phyloP scores from a whole-genome alignment of 2,329 filamentous ascomycete genomes.

The Karstenula rhodostoma region DNA sequence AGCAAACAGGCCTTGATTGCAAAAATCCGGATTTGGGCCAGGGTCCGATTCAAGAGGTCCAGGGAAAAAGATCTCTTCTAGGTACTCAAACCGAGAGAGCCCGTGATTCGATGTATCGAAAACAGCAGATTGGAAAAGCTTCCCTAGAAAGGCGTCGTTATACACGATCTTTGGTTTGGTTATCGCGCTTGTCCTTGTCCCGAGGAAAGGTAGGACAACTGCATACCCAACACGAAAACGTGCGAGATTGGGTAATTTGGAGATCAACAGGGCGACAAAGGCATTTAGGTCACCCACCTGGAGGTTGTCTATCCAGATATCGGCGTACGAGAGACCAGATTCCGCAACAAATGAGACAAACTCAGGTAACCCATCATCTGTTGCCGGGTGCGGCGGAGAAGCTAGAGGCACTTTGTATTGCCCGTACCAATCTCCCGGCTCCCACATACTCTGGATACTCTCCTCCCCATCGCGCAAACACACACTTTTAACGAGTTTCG shows the following conservation, averaged over 20 bases:
- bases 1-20: not conserved
- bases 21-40: slow-evolving; percentile 7
- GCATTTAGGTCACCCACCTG: slow-evolving; percentile 2
- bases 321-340: slow-evolving; percentile 3
- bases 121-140: slow-evolving; percentile 8
- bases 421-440: not conserved
- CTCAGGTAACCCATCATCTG: slow-evolving; percentile 5
- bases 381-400: slow-evolving; percentile 6
- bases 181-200: not conserved
- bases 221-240: slow-evolving; percentile 8
- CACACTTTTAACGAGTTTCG: slow-evolving; percentile 1
- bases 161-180: not conserved
- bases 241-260: slow-evolving; percentile 1
- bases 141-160: slow-evolving; percentile 6
- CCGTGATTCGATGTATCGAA: slow-evolving; percentile 3
- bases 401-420: not conserved
- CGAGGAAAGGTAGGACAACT: slow-evolving; percentile 1
- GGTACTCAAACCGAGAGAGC: slow-evolving; percentile 2
- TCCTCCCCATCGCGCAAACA: slow-evolving; percentile 9
- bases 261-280: slow-evolving; percentile 6
- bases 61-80: slow-evolving; percentile 6
- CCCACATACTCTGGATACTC: slow-evolving; percentile 4
- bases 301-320: slow-evolving; percentile 9
- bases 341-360: slow-evolving; percentile 6
- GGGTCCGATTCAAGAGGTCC: not conserved